These are phyloP conservation scores for Pythium aquatile DNA, from an alignment of 352 stramenopile genomes.

Conservation along the genomic window DNA sequence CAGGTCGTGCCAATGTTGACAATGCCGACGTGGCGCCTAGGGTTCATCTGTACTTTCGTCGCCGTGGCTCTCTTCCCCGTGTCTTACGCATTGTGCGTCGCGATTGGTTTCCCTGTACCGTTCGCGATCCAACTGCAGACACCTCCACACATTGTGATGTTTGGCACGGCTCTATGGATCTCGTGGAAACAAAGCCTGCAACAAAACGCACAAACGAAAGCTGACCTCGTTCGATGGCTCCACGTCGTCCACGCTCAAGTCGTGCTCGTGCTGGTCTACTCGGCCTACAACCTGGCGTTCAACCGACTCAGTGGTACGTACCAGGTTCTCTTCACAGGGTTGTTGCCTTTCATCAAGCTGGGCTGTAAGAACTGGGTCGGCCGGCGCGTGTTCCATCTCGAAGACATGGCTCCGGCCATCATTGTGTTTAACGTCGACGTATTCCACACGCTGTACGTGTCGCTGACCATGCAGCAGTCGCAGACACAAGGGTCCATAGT, in stretches of 20 bases:
- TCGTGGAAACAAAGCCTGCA: neutral
- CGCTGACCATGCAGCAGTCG: slow-evolving; percentile 32
- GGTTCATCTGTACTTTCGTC: neutral
- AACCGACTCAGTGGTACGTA: neutral
- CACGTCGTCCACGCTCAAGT: neutral
- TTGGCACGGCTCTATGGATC: neutral
- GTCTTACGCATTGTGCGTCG: neutral
- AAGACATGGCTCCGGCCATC: slow-evolving; percentile 17
- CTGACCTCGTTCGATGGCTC: neutral
- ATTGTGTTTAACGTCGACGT: slow-evolving; percentile 34
- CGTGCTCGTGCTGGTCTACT: slow-evolving; percentile 2
- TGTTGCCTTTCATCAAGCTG: neutral
- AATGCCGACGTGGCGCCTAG: neutral
- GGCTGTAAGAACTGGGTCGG: slow-evolving; percentile 2
- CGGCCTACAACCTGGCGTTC: neutral
- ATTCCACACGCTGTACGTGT: slow-evolving; percentile 29
- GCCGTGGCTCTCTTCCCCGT: neutral
- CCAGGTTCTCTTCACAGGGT: neutral
- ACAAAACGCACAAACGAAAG: neutral
- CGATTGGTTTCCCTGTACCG: neutral
- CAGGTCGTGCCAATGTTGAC: neutral
- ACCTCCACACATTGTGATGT: neutral
- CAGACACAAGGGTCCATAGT: slow-evolving; percentile 6
- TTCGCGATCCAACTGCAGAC: neutral
- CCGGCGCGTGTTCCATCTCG: neutral